Evolutionary conservation across 768 basidiomycete genomes (phyloP).

Genomic region (Tricholomella constricta): DNA sequence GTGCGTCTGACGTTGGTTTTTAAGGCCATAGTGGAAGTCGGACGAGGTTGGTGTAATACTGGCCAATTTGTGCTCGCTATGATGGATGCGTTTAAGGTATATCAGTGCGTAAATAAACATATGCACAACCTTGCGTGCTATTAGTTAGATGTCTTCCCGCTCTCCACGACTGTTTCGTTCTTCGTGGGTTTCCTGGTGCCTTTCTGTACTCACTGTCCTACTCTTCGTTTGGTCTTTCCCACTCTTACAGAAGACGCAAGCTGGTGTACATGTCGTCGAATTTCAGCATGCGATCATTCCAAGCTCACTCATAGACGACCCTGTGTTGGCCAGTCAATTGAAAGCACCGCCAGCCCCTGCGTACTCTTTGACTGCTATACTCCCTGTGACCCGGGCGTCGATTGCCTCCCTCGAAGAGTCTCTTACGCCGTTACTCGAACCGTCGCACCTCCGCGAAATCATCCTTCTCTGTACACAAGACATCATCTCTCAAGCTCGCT

Average conservation of each 20-base stretch:
- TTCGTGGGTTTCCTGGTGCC: constrained; percentile 6
- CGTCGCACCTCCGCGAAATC: constrained; percentile 44
- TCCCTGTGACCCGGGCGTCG: constrained; percentile 46
- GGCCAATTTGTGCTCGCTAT: too few species aligned
- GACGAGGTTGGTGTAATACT: too few species aligned
- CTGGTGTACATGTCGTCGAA: constrained; percentile 1
- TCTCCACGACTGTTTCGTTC: not conserved
- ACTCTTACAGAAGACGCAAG: not conserved
- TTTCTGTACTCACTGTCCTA: constrained; percentile 10
- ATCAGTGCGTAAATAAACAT: too few species aligned
- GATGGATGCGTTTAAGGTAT: too few species aligned
- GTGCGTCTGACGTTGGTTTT: too few species aligned
- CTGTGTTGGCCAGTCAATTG: too few species aligned
- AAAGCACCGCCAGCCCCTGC: constrained; percentile 13
- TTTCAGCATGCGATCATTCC: not conserved
- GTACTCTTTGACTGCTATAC: constrained; percentile 46
- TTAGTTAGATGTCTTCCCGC: too few species aligned
- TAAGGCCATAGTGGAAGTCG: too few species aligned
- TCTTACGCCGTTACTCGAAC: constrained; percentile 41
- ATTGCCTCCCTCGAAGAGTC: constrained; percentile 32
- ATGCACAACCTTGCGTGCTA: too few species aligned
- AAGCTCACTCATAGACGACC: not conserved
- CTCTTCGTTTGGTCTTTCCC: not conserved
- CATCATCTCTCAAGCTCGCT: constrained; percentile 36
- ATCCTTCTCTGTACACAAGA: constrained; percentile 46